A percentile compares a stretch with the other conserved stretches of the same genome.
These are phyloP conservation scores for Aspergillus haitiensis DNA, from an alignment of 495 filamentous ascomycete genomes.

Conservation along the genomic window DNA sequence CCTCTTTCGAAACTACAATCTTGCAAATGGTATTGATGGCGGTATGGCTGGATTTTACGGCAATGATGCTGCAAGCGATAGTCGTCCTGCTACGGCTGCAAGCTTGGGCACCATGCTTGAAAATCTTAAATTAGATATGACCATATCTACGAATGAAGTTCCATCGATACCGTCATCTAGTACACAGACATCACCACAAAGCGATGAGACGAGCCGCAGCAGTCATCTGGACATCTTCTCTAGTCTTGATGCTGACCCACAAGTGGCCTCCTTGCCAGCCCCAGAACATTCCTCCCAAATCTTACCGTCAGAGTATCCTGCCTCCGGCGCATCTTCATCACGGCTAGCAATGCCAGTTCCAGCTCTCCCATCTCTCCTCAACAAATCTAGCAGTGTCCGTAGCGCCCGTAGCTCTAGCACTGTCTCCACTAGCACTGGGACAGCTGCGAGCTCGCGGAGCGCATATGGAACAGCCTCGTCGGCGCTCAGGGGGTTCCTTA, in stretches of 20 bases:
- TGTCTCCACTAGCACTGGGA: constrained; percentile 40
- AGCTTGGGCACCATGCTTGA: constrained; percentile 45
- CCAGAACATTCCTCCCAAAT: constrained; percentile 24
- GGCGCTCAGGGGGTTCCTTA: constrained; percentile 42
- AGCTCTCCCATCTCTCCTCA: constrained; percentile 31
- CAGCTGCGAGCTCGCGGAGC: constrained; percentile 38
- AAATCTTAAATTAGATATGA: constrained; percentile 42
- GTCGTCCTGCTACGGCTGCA: constrained; percentile 40
- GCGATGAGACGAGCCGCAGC: constrained; percentile 3
- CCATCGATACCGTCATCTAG: constrained; percentile 25
- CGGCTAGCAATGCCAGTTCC: constrained; percentile 42
- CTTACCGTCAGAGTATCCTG: constrained; percentile 30
- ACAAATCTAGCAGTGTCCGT: constrained; percentile 42
- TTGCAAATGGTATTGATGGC: constrained; percentile 48
- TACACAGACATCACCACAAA: constrained; percentile 11
- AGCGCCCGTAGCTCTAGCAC: constrained; percentile 46
- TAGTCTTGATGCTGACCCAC: constrained; percentile 20
- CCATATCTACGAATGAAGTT: constrained; percentile 38
- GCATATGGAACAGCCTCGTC: constrained; percentile 44
- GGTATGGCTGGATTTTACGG: constrained; percentile 5
- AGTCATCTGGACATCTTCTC: constrained; percentile 26
- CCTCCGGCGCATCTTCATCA: constrained; percentile 23
- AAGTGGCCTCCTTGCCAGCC: constrained; percentile 28
- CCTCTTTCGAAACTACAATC: constrained; percentile 61
- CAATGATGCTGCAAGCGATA: constrained; percentile 39